Percentiles rank a stretch among this genome's conserved stretches.
Evolutionary conservation across 2,329 filamentous ascomycete species (phyloP).

Genomic region (Triangularia setosa): DNA sequence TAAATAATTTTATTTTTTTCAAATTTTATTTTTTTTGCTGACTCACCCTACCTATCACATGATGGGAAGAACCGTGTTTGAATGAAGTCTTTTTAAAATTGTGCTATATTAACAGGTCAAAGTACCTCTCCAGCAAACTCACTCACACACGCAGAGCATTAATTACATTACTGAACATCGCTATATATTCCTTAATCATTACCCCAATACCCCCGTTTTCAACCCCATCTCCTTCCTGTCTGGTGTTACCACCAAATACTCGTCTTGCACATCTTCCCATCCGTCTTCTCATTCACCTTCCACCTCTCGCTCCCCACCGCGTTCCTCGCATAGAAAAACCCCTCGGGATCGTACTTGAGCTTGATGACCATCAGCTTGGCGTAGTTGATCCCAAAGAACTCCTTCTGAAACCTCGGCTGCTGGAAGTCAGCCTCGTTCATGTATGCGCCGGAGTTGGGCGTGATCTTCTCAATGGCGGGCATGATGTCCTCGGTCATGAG

Average conservation of each 20-base stretch:
- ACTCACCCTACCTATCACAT: no score
- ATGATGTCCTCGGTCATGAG: constrained; percentile 32
- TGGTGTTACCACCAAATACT: constrained; percentile 1
- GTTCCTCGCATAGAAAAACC: constrained; percentile 45
- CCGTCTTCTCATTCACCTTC: constrained; percentile 22
- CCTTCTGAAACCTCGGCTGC: constrained; percentile 39
- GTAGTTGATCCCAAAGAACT: constrained; percentile 48
- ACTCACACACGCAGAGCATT: no score
- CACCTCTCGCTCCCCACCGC: constrained; percentile 52
- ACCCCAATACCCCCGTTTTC: no score
- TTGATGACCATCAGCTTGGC: constrained; percentile 42
- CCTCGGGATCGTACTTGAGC: constrained; percentile 44
- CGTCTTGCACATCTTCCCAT: constrained; percentile 23
- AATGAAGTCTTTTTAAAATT: no score
- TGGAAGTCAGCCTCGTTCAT: constrained; percentile 50
- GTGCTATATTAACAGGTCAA: no score
- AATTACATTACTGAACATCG: no score
- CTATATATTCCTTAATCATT: no score
- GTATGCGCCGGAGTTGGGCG: constrained; percentile 42
- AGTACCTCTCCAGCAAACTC: no score
- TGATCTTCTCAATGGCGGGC: constrained; percentile 34
- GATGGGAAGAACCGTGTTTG: no score
- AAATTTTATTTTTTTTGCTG: no score
- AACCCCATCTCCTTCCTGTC: not conserved
- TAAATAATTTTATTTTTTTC: no score